Evolutionary conservation across 352 stramenopile species (phyloP).

Genomic region (Thraustotheca clavata): DNA sequence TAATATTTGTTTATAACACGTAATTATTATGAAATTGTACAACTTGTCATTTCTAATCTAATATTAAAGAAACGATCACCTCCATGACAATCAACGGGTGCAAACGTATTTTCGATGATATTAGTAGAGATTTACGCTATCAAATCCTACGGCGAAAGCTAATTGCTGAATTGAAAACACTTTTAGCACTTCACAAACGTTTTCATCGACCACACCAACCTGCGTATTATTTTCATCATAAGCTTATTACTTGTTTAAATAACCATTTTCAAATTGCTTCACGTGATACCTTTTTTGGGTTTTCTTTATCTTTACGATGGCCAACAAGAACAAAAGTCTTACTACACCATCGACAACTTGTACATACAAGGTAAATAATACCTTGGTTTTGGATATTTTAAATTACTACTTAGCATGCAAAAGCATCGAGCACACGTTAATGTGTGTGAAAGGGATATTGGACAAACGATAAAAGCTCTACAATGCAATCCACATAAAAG

Average conservation of each 20-base stretch:
- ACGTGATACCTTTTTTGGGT: background rate
- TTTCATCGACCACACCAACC: no score
- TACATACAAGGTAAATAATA: no score
- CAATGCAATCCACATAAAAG: background rate
- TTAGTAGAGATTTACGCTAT: background rate
- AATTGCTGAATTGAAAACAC: background rate
- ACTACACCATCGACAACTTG: no score
- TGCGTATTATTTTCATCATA: no score
- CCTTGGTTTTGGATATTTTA: no score
- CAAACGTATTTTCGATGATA: background rate
- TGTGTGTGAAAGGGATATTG: no score
- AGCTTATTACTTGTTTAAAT: no score
- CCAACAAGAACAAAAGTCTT: no score
- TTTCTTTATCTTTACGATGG: no score
- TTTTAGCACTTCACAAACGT: background rate
- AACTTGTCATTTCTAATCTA: background rate
- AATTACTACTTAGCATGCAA: no score
- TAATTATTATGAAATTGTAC: background rate
- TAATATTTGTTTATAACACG: background rate
- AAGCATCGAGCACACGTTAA: no score
- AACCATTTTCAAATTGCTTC: background rate
- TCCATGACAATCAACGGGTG: background rate
- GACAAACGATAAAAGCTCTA: no score
- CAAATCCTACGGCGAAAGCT: slow-evolving; percentile 13
- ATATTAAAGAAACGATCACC: background rate